These are phyloP conservation scores for Aspergillus indologenus DNA, from an alignment of 495 filamentous ascomycete genomes.

Conservation along the genomic window DNA sequence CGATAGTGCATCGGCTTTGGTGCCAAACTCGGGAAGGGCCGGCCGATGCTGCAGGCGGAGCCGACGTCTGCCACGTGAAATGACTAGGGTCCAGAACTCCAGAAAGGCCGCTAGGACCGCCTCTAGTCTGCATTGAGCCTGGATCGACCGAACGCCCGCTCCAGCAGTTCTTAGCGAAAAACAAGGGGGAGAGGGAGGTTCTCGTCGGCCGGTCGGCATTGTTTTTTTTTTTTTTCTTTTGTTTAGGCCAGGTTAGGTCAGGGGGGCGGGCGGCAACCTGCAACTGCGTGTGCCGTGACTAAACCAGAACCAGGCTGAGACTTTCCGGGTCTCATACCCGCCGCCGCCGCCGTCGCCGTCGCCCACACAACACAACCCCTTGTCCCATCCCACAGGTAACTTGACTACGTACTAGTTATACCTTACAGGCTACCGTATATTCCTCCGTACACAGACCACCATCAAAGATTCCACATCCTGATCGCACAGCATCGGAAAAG, in stretches of 20 bases:
- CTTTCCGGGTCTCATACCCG: neutral
- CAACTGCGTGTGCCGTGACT: neutral
- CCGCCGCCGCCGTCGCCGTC: too few relatives aligned
- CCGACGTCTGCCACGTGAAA: slow-evolving; percentile 29
- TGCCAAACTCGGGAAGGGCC: slow-evolving; percentile 34
- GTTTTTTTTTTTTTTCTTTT: neutral
- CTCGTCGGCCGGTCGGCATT: slow-evolving; percentile 5
- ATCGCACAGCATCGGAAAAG: neutral
- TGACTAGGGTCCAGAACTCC: slow-evolving; percentile 29
- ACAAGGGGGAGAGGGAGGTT: neutral
- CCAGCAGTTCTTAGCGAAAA: slow-evolving; percentile 25
- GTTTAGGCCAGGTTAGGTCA: neutral
- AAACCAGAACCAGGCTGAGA: neutral
- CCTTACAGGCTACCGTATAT: neutral
- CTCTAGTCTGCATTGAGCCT: slow-evolving; percentile 13
- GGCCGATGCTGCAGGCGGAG: slow-evolving; percentile 24
- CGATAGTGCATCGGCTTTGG: slow-evolving; percentile 30
- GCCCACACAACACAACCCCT: too few relatives aligned
- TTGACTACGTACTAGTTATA: too few relatives aligned
- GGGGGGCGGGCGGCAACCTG: neutral
- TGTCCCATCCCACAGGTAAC: too few relatives aligned
- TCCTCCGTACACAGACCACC: neutral
- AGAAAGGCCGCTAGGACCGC: slow-evolving; percentile 14
- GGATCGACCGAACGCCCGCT: slow-evolving; percentile 23
- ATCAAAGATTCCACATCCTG: neutral